Evolutionary conservation across 176 grass and related monocot species (phyloP).

Genomic region (Eleusine indica): DNA sequence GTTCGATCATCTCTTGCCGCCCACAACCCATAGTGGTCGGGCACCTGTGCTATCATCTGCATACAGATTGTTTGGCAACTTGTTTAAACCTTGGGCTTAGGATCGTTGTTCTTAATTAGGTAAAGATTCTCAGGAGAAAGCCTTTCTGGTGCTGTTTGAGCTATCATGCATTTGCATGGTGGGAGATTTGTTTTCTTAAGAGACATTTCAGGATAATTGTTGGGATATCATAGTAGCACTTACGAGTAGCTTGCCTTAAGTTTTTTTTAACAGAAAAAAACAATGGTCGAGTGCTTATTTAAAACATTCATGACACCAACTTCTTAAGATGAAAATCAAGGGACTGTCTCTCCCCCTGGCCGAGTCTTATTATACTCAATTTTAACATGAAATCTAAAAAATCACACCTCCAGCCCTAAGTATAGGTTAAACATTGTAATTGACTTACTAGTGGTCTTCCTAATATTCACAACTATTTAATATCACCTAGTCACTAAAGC

Average conservation of each 20-base stretch:
- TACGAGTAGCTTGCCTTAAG: neutral
- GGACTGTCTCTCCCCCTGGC: too few species aligned
- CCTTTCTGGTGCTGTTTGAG: neutral
- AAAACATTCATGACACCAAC: neutral
- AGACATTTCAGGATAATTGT: neutral
- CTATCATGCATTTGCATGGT: conserved; percentile 8
- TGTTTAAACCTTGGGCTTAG: neutral
- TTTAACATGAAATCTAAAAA: too few species aligned
- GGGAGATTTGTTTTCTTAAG: conserved; percentile 22
- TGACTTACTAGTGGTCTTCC: too few species aligned
- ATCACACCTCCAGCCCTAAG: too few species aligned
- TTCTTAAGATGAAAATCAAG: too few species aligned
- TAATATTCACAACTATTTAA: too few species aligned
- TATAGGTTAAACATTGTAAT: too few species aligned
- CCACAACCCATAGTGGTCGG: conserved; percentile 26
- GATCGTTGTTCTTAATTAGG: neutral
- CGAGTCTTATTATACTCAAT: too few species aligned
- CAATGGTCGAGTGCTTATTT: neutral
- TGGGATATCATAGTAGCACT: conserved; percentile 2
- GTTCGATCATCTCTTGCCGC: neutral
- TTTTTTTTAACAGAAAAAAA: neutral
- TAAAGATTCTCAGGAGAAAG: too few species aligned
- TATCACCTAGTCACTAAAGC: too few species aligned
- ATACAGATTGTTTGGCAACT: conserved; percentile 14
- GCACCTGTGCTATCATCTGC: conserved; percentile 19